A percentile compares a stretch with the other conserved stretches of the same genome.
Conservation (phyloP, 1,284 basidiomycete species). For the Ceratobasidium sp. region DNA sequence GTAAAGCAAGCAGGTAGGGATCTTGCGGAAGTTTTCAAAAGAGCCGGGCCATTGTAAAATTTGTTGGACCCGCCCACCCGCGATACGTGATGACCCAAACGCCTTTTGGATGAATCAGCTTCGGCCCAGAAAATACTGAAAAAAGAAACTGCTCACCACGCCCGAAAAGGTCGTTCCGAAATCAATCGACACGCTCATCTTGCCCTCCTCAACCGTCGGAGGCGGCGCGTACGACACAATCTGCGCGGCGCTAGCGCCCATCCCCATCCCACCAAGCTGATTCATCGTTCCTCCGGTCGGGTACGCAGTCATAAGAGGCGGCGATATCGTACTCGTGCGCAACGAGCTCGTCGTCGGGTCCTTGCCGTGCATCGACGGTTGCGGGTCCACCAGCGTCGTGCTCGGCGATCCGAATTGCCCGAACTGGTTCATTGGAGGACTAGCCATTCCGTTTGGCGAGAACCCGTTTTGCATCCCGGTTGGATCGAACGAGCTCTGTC, state of each 20-base stretch:
- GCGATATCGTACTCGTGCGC: conserved; percentile 24
- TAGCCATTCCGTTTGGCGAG: not conserved
- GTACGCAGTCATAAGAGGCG: conserved; percentile 14
- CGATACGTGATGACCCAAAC: conserved; percentile 83
- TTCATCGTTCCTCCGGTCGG: not conserved
- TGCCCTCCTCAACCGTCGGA: conserved; percentile 51
- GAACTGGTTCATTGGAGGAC: conserved; percentile 33
- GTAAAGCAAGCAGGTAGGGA: conserved; percentile 83
- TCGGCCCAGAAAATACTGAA: not conserved
- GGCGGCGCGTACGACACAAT: not conserved
- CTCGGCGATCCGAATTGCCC: conserved; percentile 26
- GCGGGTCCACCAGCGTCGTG: conserved; percentile 17
- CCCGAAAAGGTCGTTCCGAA: conserved; percentile 89
- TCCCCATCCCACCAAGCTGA: conserved; percentile 12
- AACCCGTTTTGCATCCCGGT: not conserved
- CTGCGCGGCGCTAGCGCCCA: not conserved
- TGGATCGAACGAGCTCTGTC: conserved; percentile 28
- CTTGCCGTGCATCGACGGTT: conserved; percentile 22
- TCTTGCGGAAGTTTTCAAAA: conserved; percentile 82
- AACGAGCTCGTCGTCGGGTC: conserved; percentile 29
- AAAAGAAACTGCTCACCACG: conserved; percentile 70
- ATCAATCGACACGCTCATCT: conserved; percentile 81
- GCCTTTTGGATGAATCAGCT: conserved; percentile 57
- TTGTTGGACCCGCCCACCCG: conserved; percentile 76
- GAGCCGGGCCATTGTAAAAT: conserved; percentile 84